phyloP scores from a whole-genome alignment of 139 green algal species.

The Spirogloea muscicola region DNA sequence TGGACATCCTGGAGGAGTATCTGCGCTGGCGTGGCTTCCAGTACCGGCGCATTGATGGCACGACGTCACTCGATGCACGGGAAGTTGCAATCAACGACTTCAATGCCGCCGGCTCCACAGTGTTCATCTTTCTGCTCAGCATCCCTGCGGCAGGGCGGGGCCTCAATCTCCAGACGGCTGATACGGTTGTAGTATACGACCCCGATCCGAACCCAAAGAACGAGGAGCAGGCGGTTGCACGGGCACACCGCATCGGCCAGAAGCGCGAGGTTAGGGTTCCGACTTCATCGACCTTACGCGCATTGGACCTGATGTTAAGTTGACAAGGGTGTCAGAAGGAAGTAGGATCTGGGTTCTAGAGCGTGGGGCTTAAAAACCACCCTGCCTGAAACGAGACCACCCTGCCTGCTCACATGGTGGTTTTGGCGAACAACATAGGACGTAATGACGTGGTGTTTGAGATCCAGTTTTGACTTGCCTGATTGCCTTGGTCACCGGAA shows the following conservation, averaged over 20 bases:
- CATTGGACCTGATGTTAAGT: too few species aligned
- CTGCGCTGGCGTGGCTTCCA: conserved; percentile 53
- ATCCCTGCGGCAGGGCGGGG: conserved; percentile 87
- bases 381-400: too few species aligned
- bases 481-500: too few species aligned
- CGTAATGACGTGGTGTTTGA: too few species aligned
- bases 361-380: too few species aligned
- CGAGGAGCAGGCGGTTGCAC: conserved; percentile 96
- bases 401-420: too few species aligned
- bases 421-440: too few species aligned
- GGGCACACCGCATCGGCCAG: conserved; percentile 90
- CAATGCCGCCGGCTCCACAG: conserved; percentile 72
- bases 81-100: conserved; percentile 86
- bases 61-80: conserved; percentile 63
- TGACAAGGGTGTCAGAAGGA: too few species aligned
- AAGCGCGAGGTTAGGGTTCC: conserved; percentile 50
- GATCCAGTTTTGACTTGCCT: too few species aligned
- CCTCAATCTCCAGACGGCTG: conserved; percentile 89
- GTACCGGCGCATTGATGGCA: conserved; percentile 90
- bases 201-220: conserved; percentile 98
- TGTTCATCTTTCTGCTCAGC: conserved; percentile 86
- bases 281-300: too few species aligned
- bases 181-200: conserved; percentile 98
- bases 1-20: conserved; percentile 64
- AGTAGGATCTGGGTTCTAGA: too few species aligned